Base-by-base conservation (phyloP, 2,329 filamentous ascomycete genomes). In the Cladobotryum mycophilum region DNA sequence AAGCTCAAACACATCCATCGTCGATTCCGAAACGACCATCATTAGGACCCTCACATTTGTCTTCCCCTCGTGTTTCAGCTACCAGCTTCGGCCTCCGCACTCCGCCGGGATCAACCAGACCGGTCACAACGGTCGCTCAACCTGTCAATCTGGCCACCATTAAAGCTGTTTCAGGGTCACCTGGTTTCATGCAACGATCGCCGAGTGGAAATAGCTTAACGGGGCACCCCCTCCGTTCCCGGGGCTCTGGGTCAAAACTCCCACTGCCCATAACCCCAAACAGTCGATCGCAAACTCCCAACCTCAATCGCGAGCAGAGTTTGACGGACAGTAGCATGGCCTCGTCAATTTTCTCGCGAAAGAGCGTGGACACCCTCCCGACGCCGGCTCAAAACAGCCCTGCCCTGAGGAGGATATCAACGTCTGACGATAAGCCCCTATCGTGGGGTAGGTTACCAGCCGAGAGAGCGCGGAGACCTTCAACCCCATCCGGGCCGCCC, bases 281-380 rank as follows among this genome's bases (percentile, higher is more conserved):
- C 1, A 67, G 62, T 51, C 63, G 68, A 13, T 64, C 62, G 14
- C 62, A 58, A 25, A 71, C 70, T 0, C 70, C 71, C 2, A 61
- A 56, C 6, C 57, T 67, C 25, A 57, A 58, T 44, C 64, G 63
- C 13, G 68, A 72, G 35, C 63, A 62, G 22, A 72, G 68, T 44
- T 63, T 69, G 48, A 70, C 70, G 12, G 71, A 73, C 48, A 73
- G 69, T 57, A 74, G 70, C 60, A 68, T 72, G 65, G 55, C 66
- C 0, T 73, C 70, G 8, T 74, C 71, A 2, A 57, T 70, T 5
- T 71, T 74, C 25, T 72, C 69, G 30, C 64, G 63, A 1, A 57
- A 63, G 18, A 70, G 69, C 45, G 45, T 68, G 49, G 60, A 69
- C 36, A 65, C 65, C 2, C 61, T 56, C 7, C 60, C 67, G 0